Percentiles rank a stretch among this genome's conserved stretches.
Conservation (phyloP, 768 basidiomycete genomes). For the Termitomyces sp. region DNA sequence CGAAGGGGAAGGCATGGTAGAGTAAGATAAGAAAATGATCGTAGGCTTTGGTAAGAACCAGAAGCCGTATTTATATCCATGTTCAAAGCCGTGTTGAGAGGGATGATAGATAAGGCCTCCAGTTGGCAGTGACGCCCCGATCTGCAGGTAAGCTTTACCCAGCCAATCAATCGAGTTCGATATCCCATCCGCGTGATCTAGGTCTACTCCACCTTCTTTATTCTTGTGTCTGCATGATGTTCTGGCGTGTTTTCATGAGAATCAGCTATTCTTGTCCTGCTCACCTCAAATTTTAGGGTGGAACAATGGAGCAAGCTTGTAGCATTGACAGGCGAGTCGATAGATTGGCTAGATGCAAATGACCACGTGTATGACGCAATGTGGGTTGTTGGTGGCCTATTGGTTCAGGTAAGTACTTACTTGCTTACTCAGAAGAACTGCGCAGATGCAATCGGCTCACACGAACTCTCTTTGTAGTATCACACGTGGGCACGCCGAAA, state of each 20-base stretch:
- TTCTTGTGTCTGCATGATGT: constrained; percentile 91
- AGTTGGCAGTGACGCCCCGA: constrained; percentile 57
- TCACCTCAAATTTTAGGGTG: constrained; percentile 87
- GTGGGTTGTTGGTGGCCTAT: constrained; percentile 84
- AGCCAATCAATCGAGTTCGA: not conserved
- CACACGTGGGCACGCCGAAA: constrained; percentile 89
- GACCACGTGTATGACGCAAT: constrained; percentile 83
- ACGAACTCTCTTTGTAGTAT: constrained; percentile 55
- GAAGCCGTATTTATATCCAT: too few relatives aligned
- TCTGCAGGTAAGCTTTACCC: constrained; percentile 53
- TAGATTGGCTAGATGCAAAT: constrained; percentile 87
- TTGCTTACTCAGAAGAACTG: constrained; percentile 4
- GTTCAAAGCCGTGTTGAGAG: too few relatives aligned
- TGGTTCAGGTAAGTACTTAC: constrained; percentile 85
- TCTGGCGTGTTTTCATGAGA: constrained; percentile 98
- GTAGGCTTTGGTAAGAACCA: not conserved
- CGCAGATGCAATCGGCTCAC: not conserved
- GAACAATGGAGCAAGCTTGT: constrained; percentile 79
- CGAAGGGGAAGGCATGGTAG: constrained; percentile 16
- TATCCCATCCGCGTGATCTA: constrained; percentile 22
- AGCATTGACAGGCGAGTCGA: constrained; percentile 68
- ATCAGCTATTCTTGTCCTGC: constrained; percentile 91
- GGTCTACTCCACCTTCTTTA: constrained; percentile 88
- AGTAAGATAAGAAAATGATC: not conserved
- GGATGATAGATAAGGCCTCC: too few relatives aligned